Conservation (phyloP, 306 rosid species). For the Pterocarpus macrocarpus region DNA sequence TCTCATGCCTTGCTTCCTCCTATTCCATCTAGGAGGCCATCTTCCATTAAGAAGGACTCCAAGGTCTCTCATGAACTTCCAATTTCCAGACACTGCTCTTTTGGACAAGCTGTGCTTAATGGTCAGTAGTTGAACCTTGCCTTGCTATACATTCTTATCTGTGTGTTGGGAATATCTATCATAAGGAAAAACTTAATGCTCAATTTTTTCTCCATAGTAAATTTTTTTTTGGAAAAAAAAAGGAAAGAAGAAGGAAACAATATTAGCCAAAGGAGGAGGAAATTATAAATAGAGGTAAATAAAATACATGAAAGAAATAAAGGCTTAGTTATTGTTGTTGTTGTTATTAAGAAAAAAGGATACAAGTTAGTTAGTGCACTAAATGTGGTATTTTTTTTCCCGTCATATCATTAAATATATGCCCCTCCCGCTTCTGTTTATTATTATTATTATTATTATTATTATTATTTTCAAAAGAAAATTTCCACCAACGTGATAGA, state of each 20-base stretch:
- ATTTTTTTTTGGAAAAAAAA: background rate
- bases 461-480: background rate
- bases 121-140: constrained; percentile 57
- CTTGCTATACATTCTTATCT: background rate
- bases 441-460: background rate
- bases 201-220: no score
- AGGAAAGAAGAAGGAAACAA: background rate
- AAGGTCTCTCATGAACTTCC: constrained; percentile 78
- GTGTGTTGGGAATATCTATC: background rate
- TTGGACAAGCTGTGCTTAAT: constrained; percentile 80
- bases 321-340: no score
- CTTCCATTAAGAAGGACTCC: constrained; percentile 63
- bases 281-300: no score
- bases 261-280: background rate
- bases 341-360: no score
- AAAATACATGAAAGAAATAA: no score
- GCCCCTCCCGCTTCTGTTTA: background rate
- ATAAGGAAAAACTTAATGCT: no score
- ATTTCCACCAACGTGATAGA: background rate
- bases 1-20: constrained; percentile 79
- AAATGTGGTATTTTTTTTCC: no score
- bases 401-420: background rate
- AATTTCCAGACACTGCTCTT: constrained; percentile 73
- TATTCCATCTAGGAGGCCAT: constrained; percentile 62
- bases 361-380: no score